Evolutionary conservation across 2,329 filamentous ascomycete genomes (phyloP).

Genomic region (Zymoseptoria passerinii): DNA sequence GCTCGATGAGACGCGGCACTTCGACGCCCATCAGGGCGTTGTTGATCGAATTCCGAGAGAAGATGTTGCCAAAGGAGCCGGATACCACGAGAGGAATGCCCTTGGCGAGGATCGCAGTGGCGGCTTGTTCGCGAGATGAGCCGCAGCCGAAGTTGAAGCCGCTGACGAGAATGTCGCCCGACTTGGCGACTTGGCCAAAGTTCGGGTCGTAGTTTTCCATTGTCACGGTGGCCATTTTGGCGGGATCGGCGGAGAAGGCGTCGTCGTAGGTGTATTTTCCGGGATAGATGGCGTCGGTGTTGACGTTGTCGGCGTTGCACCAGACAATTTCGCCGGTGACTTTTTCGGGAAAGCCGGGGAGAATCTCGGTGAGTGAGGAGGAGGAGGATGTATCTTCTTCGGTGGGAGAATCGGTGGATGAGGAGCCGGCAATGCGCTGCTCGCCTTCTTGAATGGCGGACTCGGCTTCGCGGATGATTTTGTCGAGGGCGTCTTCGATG

Average conservation of each 20-base stretch:
- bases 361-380: slow-evolving; percentile 54
- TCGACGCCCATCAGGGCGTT: slow-evolving; percentile 68
- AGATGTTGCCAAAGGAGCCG: slow-evolving; percentile 79
- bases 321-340: slow-evolving; percentile 83
- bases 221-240: slow-evolving; percentile 79
- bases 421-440: slow-evolving; percentile 33
- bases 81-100: slow-evolving; percentile 71
- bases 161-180: slow-evolving; percentile 72
- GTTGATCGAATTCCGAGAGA: slow-evolving; percentile 69
- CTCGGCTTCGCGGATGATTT: slow-evolving; percentile 62
- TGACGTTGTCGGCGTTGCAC: slow-evolving; percentile 76
- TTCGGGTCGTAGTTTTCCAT: slow-evolving; percentile 87
- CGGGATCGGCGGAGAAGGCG: slow-evolving; percentile 59
- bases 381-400: slow-evolving; percentile 14
- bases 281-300: slow-evolving; percentile 88
- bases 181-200: slow-evolving; percentile 56
- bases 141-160: slow-evolving; percentile 89
- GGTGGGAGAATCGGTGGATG: slow-evolving; percentile 26
- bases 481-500: slow-evolving; percentile 62
- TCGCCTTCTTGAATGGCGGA: slow-evolving; percentile 49
- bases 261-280: slow-evolving; percentile 92
- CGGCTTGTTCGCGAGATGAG: slow-evolving; percentile 73
- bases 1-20: slow-evolving; percentile 56
- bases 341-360: slow-evolving; percentile 78
- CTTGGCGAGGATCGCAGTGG: slow-evolving; percentile 76